These are phyloP conservation scores for Ophiostoma novo-ulmi DNA, from an alignment of 2,329 filamentous ascomycete species.

Conservation along the genomic window DNA sequence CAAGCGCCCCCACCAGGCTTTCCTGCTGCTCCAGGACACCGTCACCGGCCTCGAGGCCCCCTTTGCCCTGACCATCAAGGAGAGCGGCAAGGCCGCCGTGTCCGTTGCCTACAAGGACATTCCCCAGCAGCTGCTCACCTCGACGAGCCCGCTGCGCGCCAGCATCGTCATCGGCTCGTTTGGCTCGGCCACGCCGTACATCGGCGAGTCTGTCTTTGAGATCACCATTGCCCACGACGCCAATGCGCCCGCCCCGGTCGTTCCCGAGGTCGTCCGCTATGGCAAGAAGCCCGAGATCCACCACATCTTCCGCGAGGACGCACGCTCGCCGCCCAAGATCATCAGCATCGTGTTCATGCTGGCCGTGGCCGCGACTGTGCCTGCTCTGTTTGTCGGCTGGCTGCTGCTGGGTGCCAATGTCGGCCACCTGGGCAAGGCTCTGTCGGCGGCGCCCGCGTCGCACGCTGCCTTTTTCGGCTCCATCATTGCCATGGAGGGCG, in stretches of 20 bases:
- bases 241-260: slow-evolving; percentile 50
- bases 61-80: slow-evolving; percentile 77
- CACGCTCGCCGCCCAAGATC: slow-evolving; percentile 72
- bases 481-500: slow-evolving; percentile 77
- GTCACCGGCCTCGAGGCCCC: slow-evolving; percentile 76
- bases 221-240: slow-evolving; percentile 62
- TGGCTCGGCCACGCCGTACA: slow-evolving; percentile 64
- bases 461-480: slow-evolving; percentile 84
- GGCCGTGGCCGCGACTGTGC: slow-evolving; percentile 67
- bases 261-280: slow-evolving; percentile 71
- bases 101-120: slow-evolving; percentile 87
- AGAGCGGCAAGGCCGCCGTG: slow-evolving; percentile 78
- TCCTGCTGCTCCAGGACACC: slow-evolving; percentile 73
- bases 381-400: slow-evolving; percentile 67
- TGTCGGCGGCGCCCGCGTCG: slow-evolving; percentile 70
- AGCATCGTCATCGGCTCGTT: slow-evolving; percentile 82
- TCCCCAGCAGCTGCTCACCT: slow-evolving; percentile 70
- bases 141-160: slow-evolving; percentile 65
- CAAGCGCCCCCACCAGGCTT: slow-evolving; percentile 89
- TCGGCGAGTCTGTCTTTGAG: slow-evolving; percentile 63
- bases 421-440: slow-evolving; percentile 68
- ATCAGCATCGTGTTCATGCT: slow-evolving; percentile 73
- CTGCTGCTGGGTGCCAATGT: slow-evolving; percentile 75
- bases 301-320: slow-evolving; percentile 80
- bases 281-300: slow-evolving; percentile 78